Conservation (phyloP, 805 yeast species). For the Candida bentonensis region DNA sequence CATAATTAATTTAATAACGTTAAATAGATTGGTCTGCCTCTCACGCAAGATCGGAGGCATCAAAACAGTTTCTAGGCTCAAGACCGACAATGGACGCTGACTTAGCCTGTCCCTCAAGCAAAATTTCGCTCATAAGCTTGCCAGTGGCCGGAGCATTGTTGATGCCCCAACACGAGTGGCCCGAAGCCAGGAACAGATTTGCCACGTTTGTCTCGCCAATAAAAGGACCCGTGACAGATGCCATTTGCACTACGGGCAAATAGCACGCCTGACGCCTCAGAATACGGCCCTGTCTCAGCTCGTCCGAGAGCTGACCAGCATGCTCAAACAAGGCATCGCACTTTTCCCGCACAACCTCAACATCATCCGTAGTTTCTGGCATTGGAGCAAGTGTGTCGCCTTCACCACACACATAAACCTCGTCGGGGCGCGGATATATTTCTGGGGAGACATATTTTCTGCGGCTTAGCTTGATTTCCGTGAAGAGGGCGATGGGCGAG, state of each 20-base stretch:
- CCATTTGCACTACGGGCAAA: conserved; percentile 85
- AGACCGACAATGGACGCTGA: conserved; percentile 71
- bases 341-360: conserved; percentile 70
- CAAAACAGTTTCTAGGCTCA: conserved; percentile 80
- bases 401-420: conserved; percentile 94
- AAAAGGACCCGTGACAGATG: conserved; percentile 84
- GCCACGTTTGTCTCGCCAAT: conserved; percentile 87
- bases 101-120: conserved; percentile 67
- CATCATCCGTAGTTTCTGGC: conserved; percentile 91
- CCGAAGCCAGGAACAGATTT: conserved; percentile 67
- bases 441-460: conserved; percentile 73
- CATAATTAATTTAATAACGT: no score
- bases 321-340: conserved; percentile 77
- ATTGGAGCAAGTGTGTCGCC: conserved; percentile 83
- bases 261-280: conserved; percentile 87
- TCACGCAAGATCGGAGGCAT: conserved; percentile 9
- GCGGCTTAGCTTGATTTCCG: conserved; percentile 64
- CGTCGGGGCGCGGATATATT: conserved; percentile 88
- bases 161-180: conserved; percentile 98
- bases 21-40: no score
- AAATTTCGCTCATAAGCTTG: conserved; percentile 73
- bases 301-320: conserved; percentile 63
- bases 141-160: conserved; percentile 97
- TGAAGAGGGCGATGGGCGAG: conserved; percentile 88
- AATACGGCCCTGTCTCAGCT: conserved; percentile 58